phyloP scores from a whole-genome alignment of 2,329 filamentous ascomycete genomes.

The Fusarium abutilonis region DNA sequence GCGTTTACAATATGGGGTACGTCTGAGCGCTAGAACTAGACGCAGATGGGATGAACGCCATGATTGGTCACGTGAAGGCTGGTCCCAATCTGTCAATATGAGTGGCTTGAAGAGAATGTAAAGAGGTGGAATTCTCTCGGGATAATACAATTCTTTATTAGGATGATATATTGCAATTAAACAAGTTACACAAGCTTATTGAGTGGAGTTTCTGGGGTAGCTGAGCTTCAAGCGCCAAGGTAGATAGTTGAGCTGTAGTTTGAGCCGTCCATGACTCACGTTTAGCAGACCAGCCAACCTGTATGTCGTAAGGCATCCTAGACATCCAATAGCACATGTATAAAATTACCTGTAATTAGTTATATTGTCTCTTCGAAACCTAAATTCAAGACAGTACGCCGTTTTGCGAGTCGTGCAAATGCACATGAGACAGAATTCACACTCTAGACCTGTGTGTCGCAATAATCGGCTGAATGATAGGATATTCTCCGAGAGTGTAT shows the following conservation, averaged over 20 bases:
- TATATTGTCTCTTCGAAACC: too few species aligned
- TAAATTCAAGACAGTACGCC: too few species aligned
- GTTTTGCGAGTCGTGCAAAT: too few species aligned
- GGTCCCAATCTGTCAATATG: neutral
- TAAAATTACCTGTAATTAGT: neutral
- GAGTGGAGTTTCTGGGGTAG: slow-evolving; percentile 16
- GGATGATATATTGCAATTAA: too few species aligned
- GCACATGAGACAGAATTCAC: too few species aligned
- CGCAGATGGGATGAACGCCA: slow-evolving; percentile 23
- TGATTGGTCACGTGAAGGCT: slow-evolving; percentile 23
- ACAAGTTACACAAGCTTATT: too few species aligned
- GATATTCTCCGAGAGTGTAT: too few species aligned
- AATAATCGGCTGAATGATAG: too few species aligned
- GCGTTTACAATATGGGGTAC: slow-evolving; percentile 19
- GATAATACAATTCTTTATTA: too few species aligned
- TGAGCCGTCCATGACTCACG: slow-evolving; percentile 30
- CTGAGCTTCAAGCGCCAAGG: neutral
- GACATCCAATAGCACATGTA: too few species aligned
- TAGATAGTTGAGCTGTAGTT: slow-evolving; percentile 20
- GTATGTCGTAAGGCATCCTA: neutral
- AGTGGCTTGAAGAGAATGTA: slow-evolving; percentile 1
- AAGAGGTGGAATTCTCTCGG: too few species aligned
- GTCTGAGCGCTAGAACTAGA: slow-evolving; percentile 17
- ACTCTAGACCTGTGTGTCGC: too few species aligned
- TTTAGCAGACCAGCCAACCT: slow-evolving; percentile 1